These are phyloP conservation scores for Arachis stenosperma DNA, from an alignment of 306 rosid species.

Conservation along the genomic window DNA sequence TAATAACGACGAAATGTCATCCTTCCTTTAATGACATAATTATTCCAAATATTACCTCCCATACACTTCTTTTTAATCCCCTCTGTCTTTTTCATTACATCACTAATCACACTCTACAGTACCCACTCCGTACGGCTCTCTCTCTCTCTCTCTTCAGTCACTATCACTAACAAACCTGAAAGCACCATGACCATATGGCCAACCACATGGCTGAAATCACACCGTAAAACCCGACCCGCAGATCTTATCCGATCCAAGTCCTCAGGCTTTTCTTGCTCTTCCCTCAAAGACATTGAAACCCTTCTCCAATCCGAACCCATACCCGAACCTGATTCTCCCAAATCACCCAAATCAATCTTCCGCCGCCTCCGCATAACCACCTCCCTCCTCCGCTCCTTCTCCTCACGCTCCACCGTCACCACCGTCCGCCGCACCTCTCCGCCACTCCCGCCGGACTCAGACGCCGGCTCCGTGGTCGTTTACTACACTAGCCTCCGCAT, in stretches of 20 bases:
- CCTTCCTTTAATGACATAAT: background rate
- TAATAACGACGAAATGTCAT: background rate
- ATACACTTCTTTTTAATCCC: background rate
- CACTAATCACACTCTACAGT: background rate
- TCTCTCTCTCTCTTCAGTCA: background rate
- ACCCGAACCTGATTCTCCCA: constrained; percentile 48
- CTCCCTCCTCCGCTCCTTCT: constrained; percentile 56
- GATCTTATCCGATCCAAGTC: constrained; percentile 2
- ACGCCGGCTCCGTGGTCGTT: constrained; percentile 52
- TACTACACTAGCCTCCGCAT: constrained; percentile 87
- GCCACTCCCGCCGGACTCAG: constrained; percentile 49
- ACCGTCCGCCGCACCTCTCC: constrained; percentile 25
- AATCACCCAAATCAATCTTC: constrained; percentile 56
- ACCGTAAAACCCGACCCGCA: constrained; percentile 30
- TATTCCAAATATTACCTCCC: background rate
- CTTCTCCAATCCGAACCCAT: constrained; percentile 50
- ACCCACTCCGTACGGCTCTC: background rate
- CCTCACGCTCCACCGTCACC: constrained; percentile 27
- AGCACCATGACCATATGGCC: constrained; percentile 54
- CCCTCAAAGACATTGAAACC: constrained; percentile 76
- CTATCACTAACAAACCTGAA: background rate
- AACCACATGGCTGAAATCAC: constrained; percentile 55
- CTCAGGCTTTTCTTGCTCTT: constrained; percentile 50
- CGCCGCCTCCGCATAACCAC: constrained; percentile 60
- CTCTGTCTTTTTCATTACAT: background rate